Conservation (phyloP, 805 yeast species). For the Henningerozyma blattae region DNA sequence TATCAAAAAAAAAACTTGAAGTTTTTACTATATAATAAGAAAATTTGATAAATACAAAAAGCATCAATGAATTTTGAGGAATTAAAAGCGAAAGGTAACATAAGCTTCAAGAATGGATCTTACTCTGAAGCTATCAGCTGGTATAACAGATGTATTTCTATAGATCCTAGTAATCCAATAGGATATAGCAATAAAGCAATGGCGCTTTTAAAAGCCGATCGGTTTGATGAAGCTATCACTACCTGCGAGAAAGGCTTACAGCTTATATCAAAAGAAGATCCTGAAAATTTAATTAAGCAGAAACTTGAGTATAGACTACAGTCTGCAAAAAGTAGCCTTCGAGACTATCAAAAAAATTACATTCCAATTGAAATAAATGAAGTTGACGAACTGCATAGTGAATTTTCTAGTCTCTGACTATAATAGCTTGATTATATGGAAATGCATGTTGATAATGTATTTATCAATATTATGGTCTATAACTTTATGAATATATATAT, state of each 20-base stretch:
- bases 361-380: constrained; percentile 26
- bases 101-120: constrained; percentile 33
- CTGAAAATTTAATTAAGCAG: constrained; percentile 25
- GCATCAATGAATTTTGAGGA: constrained; percentile 9
- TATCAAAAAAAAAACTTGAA: too few species aligned
- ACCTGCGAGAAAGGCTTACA: constrained; percentile 41
- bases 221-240: constrained; percentile 36
- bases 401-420: too few species aligned
- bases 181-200: constrained; percentile 60
- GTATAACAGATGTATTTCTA: constrained; percentile 43
- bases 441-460: too few species aligned
- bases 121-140: constrained; percentile 38
- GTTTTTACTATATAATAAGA: too few species aligned
- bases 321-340: constrained; percentile 24
- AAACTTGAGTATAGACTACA: constrained; percentile 46
- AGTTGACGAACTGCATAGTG: constrained; percentile 28
- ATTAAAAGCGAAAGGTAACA: constrained; percentile 36
- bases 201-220: constrained; percentile 41
- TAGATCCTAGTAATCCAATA: constrained; percentile 39
- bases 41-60: too few species aligned
- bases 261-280: constrained; percentile 4
- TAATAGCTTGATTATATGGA: too few species aligned
- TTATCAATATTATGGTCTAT: too few species aligned
- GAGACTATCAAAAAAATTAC: neutral
- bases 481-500: too few species aligned